Evolutionary conservation across 2,329 filamentous ascomycete species (phyloP).

Genomic region (Tympanopsis confertula): DNA sequence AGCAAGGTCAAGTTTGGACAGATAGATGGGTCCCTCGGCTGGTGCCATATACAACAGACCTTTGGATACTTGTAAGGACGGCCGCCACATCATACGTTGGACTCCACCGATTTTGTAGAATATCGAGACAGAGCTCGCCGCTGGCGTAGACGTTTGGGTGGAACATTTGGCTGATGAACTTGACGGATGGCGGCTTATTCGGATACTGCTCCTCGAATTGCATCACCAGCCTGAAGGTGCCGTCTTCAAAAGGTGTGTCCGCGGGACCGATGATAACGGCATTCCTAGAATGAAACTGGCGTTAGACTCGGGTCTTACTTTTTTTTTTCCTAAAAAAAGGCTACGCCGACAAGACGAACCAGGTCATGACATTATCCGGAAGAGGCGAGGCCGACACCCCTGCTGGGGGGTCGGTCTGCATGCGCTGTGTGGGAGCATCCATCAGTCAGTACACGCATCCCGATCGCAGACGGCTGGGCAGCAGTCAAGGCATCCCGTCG

Average conservation of each 20-base stretch:
- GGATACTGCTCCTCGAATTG: constrained; percentile 98
- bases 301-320: constrained; percentile 4
- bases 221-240: constrained; percentile 95
- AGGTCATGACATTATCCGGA: constrained; percentile 94
- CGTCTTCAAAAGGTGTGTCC: constrained; percentile 95
- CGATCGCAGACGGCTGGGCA: constrained; percentile 3
- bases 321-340: constrained; percentile 1
- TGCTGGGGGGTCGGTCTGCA: constrained; percentile 96
- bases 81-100: constrained; percentile 97
- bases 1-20: background rate
- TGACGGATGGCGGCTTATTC: constrained; percentile 94
- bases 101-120: constrained; percentile 95
- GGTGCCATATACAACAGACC: constrained; percentile 36
- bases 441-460: constrained; percentile 9
- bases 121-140: constrained; percentile 90
- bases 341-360: constrained; percentile 39
- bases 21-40: background rate
- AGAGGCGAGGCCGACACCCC: constrained; percentile 93
- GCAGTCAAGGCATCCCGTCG: constrained; percentile 4
- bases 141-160: constrained; percentile 99
- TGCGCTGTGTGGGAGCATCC: constrained; percentile 53
- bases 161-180: constrained; percentile 99
- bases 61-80: constrained; percentile 94
- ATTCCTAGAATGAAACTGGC: constrained; percentile 74
- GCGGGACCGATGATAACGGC: constrained; percentile 95